phyloP scores from a whole-genome alignment of 768 basidiomycete genomes.

The Boletus vermiculosoides region DNA sequence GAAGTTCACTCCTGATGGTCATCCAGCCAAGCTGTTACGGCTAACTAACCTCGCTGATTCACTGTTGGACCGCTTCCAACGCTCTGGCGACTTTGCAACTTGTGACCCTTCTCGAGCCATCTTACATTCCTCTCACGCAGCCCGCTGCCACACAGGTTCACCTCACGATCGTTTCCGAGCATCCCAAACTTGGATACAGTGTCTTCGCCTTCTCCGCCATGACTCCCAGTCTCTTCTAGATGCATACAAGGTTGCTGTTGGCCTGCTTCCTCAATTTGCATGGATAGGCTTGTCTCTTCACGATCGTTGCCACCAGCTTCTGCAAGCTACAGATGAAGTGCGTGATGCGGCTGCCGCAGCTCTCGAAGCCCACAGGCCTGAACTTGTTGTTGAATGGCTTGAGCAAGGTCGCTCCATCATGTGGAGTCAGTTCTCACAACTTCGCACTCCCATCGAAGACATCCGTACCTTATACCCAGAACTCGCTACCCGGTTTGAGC shows the following conservation, averaged over 20 bases:
- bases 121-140: neutral
- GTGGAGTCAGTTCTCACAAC: neutral
- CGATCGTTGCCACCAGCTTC: neutral
- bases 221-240: neutral
- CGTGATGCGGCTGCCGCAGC: neutral
- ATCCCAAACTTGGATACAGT: neutral
- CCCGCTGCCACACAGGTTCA: neutral
- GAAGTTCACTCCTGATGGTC: neutral
- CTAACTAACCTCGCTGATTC: neutral
- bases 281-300: neutral
- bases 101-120: neutral
- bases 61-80: neutral
- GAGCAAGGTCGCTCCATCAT: neutral
- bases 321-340: too few relatives aligned
- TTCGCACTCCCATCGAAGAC: neutral
- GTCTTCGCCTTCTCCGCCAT: neutral
- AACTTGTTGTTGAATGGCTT: neutral
- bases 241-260: neutral
- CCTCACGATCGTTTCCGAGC: neutral
- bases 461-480: neutral
- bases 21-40: neutral
- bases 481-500: neutral
- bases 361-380: neutral
- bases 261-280: neutral
- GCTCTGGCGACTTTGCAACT: neutral